phyloP scores from a whole-genome alignment of 441 rosid genomes.

The Aleurites moluccanus region DNA sequence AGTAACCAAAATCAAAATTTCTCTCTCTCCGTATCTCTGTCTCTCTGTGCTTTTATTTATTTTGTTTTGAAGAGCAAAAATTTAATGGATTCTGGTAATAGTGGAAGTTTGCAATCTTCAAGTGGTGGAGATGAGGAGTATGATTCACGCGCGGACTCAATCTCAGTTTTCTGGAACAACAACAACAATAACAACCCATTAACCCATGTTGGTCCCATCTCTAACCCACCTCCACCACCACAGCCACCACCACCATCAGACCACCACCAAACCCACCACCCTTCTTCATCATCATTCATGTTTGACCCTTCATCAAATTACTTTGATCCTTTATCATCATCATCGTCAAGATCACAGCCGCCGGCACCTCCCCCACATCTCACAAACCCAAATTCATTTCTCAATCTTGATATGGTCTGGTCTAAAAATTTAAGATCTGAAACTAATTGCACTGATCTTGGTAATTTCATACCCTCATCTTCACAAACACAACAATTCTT shows the following conservation, averaged over 20 bases:
- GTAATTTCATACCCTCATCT: constrained; percentile 30
- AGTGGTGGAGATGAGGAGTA: constrained; percentile 68
- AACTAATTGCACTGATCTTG: constrained; percentile 42
- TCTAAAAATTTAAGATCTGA: constrained; percentile 44
- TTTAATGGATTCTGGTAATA: constrained; percentile 71
- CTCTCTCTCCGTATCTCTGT: constrained; percentile 23
- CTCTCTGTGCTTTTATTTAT: background rate
- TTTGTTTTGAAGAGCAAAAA: background rate
- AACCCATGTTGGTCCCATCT: constrained; percentile 29
- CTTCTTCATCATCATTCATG: constrained; percentile 33
- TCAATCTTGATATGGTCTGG: constrained; percentile 40
- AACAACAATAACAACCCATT: constrained; percentile 36
- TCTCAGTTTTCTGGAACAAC: constrained; percentile 43
- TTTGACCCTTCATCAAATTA: constrained; percentile 45
- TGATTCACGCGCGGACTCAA: constrained; percentile 49
- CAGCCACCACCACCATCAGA: constrained; percentile 10
- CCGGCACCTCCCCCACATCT: no score
- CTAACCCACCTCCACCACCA: constrained; percentile 24
- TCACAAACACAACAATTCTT: constrained; percentile 37
- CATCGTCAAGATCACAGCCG: no score
- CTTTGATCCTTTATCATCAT: constrained; percentile 43
- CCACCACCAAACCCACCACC: constrained; percentile 21
- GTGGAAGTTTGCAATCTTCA: constrained; percentile 72
- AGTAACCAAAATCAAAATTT: no score
- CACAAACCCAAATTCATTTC: constrained; percentile 35